A percentile compares a stretch with the other conserved stretches of the same genome.
Evolutionary conservation across 169 alveolate genomes (phyloP).

Genomic region (Eimeria falciformis): DNA sequence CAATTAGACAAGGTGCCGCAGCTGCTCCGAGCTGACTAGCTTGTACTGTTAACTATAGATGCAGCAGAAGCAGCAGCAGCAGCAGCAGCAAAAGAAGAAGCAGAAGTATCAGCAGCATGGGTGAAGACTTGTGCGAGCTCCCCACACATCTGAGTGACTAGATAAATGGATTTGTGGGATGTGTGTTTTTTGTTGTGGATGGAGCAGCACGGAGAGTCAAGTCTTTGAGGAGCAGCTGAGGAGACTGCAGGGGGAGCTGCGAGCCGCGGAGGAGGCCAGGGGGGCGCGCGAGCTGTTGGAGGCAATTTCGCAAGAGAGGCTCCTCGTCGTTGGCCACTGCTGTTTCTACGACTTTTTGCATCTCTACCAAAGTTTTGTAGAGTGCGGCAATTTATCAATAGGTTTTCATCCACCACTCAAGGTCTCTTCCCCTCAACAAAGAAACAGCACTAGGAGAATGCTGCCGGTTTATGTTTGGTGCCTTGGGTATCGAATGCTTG

Average conservation of each 20-base stretch:
- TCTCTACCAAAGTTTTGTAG: conserved; percentile 89
- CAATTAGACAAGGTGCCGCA: neutral
- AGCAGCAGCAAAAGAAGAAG: too few relatives aligned
- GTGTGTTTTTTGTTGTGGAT: neutral
- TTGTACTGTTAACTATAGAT: neutral
- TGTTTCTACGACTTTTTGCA: conserved; percentile 92
- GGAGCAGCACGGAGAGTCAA: conserved; percentile 83
- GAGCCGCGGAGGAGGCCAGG: conserved; percentile 82
- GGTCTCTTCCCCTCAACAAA: too few relatives aligned
- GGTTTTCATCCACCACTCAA: too few relatives aligned
- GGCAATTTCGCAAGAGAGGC: conserved; percentile 81
- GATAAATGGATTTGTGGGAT: neutral
- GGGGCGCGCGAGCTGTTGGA: conserved; percentile 90
- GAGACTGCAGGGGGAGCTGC: conserved; percentile 81
- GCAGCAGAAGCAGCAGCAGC: too few relatives aligned
- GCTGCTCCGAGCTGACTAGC: neutral
- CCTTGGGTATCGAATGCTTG: too few relatives aligned
- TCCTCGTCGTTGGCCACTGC: conserved; percentile 90
- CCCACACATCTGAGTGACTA: neutral
- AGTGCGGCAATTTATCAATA: neutral
- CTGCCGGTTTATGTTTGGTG: too few relatives aligned
- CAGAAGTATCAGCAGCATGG: neutral
- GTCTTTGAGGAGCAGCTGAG: conserved; percentile 83
- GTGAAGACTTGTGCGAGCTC: neutral
- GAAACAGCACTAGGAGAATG: too few relatives aligned